phyloP scores from a whole-genome alignment of 129 eudicot species.

The Glebionis coronaria region DNA sequence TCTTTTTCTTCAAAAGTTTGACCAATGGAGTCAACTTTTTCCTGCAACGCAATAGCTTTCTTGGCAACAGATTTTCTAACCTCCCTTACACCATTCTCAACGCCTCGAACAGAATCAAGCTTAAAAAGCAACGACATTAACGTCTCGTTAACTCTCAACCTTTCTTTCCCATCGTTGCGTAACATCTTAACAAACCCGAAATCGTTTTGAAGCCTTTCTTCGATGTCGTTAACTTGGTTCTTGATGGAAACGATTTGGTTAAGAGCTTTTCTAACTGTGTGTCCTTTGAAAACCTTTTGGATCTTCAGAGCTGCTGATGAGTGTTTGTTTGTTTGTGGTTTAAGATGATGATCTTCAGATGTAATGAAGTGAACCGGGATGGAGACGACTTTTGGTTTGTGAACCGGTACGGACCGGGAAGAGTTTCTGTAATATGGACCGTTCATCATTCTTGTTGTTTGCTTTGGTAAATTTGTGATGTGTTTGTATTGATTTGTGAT shows the following conservation, averaged over 20 bases:
- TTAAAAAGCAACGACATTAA: too few species aligned
- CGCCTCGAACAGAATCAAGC: too few species aligned
- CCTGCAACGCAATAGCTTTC: constrained; percentile 55
- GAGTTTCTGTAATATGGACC: neutral
- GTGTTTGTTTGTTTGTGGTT: neutral
- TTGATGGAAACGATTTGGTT: constrained; percentile 33
- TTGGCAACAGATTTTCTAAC: constrained; percentile 43
- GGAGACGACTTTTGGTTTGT: constrained; percentile 28
- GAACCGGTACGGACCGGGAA: neutral
- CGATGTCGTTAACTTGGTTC: too few species aligned
- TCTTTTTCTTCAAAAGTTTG: neutral
- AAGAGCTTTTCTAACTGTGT: constrained; percentile 41
- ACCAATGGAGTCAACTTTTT: constrained; percentile 37
- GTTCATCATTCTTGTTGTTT: neutral
- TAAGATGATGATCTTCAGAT: constrained; percentile 6
- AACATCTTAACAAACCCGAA: too few species aligned
- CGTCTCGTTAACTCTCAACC: too few species aligned
- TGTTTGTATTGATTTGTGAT: too few species aligned
- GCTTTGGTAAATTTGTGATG: too few species aligned
- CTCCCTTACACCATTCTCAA: constrained; percentile 47
- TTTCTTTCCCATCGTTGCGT: too few species aligned
- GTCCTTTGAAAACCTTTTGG: too few species aligned
- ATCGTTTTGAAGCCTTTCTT: too few species aligned
- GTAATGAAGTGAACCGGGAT: constrained; percentile 41
- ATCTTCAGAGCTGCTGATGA: constrained; percentile 44